Percentiles rank a stretch among this genome's conserved stretches.
These are phyloP conservation scores for Alloteropsis angusta DNA, from an alignment of 202 grass and related monocot genomes.

Conservation along the genomic window DNA sequence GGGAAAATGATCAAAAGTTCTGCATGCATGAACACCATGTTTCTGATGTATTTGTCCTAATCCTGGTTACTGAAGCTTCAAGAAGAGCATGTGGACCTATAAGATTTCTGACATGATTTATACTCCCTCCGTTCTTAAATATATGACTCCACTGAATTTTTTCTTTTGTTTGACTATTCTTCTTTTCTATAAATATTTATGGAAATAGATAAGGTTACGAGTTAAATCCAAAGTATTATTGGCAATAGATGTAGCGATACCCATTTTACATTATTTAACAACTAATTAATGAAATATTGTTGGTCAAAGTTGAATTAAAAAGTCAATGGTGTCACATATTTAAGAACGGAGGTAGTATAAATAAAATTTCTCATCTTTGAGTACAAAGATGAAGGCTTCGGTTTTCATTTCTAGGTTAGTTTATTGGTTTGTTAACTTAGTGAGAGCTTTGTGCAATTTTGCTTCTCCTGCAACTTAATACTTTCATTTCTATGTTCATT, in stretches of 20 bases:
- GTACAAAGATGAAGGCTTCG: not conserved
- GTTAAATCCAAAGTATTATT: too few relatives aligned
- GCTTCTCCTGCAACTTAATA: not conserved
- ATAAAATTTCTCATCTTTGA: not conserved
- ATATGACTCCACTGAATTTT: too few relatives aligned
- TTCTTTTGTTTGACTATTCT: too few relatives aligned
- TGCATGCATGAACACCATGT: not conserved
- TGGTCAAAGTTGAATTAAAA: too few relatives aligned
- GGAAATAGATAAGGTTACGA: too few relatives aligned
- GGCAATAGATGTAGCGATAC: too few relatives aligned
- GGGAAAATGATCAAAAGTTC: not conserved
- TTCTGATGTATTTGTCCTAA: slow-evolving; percentile 1
- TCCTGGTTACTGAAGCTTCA: not conserved
- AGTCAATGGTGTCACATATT: too few relatives aligned
- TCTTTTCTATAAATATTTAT: too few relatives aligned
- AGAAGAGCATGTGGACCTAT: not conserved
- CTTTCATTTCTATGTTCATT: slow-evolving; percentile 24
- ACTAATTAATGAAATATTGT: too few relatives aligned
- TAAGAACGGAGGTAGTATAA: too few relatives aligned
- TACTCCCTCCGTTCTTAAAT: too few relatives aligned
- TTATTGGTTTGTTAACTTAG: not conserved
- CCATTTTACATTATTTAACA: too few relatives aligned
- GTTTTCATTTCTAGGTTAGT: not conserved
- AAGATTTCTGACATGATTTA: not conserved
- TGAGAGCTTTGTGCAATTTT: not conserved